Base-by-base conservation (phyloP, 176 grass and related monocot species). In the Lolium rigidum region DNA sequence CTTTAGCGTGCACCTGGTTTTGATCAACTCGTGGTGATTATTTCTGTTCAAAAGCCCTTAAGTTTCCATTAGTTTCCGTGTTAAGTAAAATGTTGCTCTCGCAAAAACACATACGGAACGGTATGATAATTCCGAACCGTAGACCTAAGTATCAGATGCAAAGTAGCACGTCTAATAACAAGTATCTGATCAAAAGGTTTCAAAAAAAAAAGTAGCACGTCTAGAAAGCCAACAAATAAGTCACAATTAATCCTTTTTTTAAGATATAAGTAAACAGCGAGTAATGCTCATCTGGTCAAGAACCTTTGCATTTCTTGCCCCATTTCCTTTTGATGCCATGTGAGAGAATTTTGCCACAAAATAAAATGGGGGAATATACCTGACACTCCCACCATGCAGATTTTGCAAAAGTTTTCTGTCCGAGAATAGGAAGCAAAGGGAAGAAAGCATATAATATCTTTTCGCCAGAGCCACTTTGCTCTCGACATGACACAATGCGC, bases 371-470 rank as follows among this genome's bases (percentile, higher is more conserved):
- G 39, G 80, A 90, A 87, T 80, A 74, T 87, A 56, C 62, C 58
- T 87, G 74, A 87, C 25, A 66, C 80, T 83, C 75, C 66, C 70
- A 87, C 74, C 79, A 39, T 37, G 67, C 67, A 90, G 80, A 58
- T 59, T 87, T 87, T 90, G 80, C 66, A 83, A 90, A 90, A 90
- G 80, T 67, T 87, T 90, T 83, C 84, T 90, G 84, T 90, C 84
- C 60, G 80, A 87, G 80, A 83, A 67, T 80, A 80, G 84, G 89
- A 83, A 71, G 84, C 84, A 87, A 80, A 74, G 20, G 35, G 49
- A 79, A 28, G 16, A 49, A 82, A 63, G 72, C 84, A 86, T 71
- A 78, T 48, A 47, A 5, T 82, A 79, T 86, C 78, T 77, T 70
- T 70, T 56, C 54, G 64, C 64, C 64, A 73, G 54, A 26, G 20